A percentile compares a stretch with the other conserved stretches of the same genome.
Evolutionary conservation across 202 grass and related monocot genomes (phyloP).

Genomic region (Carex arenaria): DNA sequence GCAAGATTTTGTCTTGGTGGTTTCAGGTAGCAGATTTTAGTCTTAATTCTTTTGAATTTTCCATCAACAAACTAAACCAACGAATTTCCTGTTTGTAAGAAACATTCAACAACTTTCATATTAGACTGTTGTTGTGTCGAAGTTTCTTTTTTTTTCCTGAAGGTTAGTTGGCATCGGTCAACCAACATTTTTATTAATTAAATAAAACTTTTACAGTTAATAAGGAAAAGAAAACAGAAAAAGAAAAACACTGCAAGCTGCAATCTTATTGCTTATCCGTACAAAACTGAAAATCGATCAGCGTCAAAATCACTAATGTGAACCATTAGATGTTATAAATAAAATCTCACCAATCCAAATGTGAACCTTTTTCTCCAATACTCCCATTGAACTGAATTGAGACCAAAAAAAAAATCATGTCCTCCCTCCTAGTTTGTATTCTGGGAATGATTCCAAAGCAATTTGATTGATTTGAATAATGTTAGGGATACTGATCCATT

Average conservation of each 20-base stretch:
- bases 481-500: background rate
- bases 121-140: background rate
- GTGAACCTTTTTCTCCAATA: background rate
- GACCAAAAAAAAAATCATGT: background rate
- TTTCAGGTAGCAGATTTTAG: conserved; percentile 48
- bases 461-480: background rate
- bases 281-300: background rate
- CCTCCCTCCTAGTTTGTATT: background rate
- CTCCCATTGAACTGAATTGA: background rate
- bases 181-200: background rate
- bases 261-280: background rate
- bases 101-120: background rate
- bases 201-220: background rate
- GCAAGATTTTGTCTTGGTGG: conserved; percentile 87
- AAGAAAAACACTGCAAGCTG: background rate
- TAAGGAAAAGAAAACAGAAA: background rate
- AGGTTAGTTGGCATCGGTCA: background rate
- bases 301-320: background rate
- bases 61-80: background rate
- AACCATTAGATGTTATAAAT: background rate
- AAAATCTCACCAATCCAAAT: background rate
- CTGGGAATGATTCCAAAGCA: background rate
- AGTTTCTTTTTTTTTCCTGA: background rate
- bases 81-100: background rate
- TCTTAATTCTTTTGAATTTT: conserved; percentile 19